A percentile compares a stretch with the other conserved stretches of the same genome.
Conservation (phyloP, 106 monocot species). For the Dactylorhiza incarnata region DNA sequence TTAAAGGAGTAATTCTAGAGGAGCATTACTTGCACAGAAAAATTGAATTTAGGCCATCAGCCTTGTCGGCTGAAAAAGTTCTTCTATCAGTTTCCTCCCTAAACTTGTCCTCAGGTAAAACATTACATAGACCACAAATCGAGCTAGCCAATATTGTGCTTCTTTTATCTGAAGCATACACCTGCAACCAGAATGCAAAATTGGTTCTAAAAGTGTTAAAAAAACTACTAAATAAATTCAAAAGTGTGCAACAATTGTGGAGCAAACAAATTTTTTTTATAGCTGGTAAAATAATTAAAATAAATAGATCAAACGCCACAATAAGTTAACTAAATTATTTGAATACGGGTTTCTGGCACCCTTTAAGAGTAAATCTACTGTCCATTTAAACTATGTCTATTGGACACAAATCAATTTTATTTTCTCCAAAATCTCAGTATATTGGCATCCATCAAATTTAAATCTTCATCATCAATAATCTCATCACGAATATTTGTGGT, state of each 20-base stretch:
- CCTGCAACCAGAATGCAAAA: constrained; percentile 13
- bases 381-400: no score
- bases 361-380: no score
- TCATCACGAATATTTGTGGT: no score
- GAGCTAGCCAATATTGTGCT: constrained; percentile 14
- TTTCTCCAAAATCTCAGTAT: no score
- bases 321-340: not conserved
- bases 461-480: no score
- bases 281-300: not conserved
- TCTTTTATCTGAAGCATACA: constrained; percentile 33
- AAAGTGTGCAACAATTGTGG: not conserved
- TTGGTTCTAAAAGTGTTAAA: not conserved
- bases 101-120: constrained; percentile 17
- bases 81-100: constrained; percentile 25
- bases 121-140: constrained; percentile 26
- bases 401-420: not conserved
- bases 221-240: not conserved
- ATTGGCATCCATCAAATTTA: no score
- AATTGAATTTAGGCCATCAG: constrained; percentile 13
- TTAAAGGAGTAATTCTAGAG: not conserved
- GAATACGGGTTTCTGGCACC: not conserved
- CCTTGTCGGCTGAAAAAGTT: constrained; percentile 13
- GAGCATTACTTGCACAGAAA: constrained; percentile 26
- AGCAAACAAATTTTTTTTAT: not conserved
- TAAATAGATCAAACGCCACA: not conserved